These are phyloP conservation scores for Anisodus acutangulus DNA, from an alignment of 257 asterid species.

Conservation along the genomic window DNA sequence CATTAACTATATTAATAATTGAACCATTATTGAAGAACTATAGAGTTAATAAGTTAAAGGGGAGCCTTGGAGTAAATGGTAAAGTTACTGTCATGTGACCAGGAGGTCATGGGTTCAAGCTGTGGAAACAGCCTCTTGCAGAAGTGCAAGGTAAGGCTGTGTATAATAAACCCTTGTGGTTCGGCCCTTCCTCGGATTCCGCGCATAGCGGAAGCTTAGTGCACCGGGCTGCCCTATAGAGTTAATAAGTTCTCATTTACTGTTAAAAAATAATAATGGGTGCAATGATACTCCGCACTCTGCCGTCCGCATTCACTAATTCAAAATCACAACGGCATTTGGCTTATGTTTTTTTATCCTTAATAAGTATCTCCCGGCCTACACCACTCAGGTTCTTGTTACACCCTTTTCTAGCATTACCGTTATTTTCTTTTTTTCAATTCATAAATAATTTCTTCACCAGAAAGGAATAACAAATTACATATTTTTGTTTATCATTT, in stretches of 20 bases:
- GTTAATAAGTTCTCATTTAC: neutral
- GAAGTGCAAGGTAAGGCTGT: too few relatives aligned
- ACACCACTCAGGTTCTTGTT: too few relatives aligned
- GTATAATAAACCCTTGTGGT: too few relatives aligned
- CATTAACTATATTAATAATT: neutral
- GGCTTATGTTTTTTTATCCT: neutral
- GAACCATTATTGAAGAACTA: neutral
- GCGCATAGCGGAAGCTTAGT: too few relatives aligned
- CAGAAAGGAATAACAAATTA: neutral
- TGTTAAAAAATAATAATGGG: constrained; percentile 12
- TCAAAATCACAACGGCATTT: neutral
- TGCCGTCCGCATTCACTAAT: neutral
- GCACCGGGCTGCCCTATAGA: neutral
- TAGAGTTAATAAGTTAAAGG: too few relatives aligned
- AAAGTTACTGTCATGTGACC: too few relatives aligned
- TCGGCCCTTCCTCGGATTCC: too few relatives aligned
- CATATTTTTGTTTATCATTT: neutral
- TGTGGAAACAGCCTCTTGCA: too few relatives aligned
- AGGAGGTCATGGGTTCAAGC: too few relatives aligned
- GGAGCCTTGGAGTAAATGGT: too few relatives aligned
- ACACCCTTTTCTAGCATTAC: neutral
- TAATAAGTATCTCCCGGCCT: neutral
- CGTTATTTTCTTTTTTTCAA: too few relatives aligned
- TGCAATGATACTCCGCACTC: neutral
- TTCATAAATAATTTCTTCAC: neutral